These are phyloP conservation scores for Tricholoma sp. DNA, from an alignment of 768 basidiomycete species.

Conservation along the genomic window DNA sequence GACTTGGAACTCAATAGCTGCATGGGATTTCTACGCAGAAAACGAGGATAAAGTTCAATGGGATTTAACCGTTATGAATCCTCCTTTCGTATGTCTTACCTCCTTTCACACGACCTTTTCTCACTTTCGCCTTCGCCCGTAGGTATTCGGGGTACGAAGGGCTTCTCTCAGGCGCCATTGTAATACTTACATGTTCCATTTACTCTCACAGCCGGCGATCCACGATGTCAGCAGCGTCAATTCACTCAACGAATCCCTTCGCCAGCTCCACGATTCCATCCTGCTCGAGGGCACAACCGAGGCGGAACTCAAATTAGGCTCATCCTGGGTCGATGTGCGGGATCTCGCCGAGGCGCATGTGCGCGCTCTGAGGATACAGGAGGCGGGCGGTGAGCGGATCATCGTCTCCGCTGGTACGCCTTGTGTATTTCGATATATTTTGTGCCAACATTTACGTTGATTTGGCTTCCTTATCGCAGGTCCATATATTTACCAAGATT, in stretches of 20 bases:
- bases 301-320: constrained; percentile 18
- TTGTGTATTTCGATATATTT: background rate
- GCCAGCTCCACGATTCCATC: constrained; percentile 23
- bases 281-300: constrained; percentile 15
- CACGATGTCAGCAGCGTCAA: constrained; percentile 32
- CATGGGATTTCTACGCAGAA: constrained; percentile 37
- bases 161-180: no score
- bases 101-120: background rate
- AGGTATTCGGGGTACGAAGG: constrained; percentile 28
- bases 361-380: constrained; percentile 43
- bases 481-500: constrained; percentile 18
- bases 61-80: constrained; percentile 51
- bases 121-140: background rate
- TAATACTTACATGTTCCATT: background rate
- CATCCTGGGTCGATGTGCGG: constrained; percentile 46
- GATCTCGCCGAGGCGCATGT: constrained; percentile 55
- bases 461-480: background rate
- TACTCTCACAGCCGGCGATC: constrained; percentile 32
- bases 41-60: constrained; percentile 39
- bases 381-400: constrained; percentile 54
- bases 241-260: constrained; percentile 36
- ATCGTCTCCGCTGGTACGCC: constrained; percentile 32
- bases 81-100: constrained; percentile 40
- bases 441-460: background rate
- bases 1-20: constrained; percentile 24